Conservation (phyloP, 169 alveolate species). For the Eimeria maxima region DNA sequence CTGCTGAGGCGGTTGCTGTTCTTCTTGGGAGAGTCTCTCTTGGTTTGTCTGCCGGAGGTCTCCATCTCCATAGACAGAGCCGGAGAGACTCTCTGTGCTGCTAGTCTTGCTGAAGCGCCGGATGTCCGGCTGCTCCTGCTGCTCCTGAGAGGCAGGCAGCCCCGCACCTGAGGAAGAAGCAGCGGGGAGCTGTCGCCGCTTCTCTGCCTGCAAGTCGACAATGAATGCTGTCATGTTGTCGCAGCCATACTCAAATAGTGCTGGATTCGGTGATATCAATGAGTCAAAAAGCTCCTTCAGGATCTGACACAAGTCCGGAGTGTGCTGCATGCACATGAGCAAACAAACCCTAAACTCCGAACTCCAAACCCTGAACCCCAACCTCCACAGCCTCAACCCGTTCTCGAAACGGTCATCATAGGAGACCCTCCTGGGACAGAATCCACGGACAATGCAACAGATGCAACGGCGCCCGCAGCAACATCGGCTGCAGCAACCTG, state of each 20-base stretch:
- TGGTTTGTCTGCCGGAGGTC: not conserved
- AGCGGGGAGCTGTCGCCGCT: constrained; percentile 9
- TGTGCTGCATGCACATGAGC: constrained; percentile 45
- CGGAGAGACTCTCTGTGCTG: constrained; percentile 56
- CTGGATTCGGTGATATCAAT: constrained; percentile 83
- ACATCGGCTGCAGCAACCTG: not conserved
- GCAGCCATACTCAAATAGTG: constrained; percentile 84
- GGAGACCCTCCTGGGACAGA: not conserved
- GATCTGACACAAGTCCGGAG: constrained; percentile 75
- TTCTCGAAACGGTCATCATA: too few species aligned
- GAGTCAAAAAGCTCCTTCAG: constrained; percentile 81
- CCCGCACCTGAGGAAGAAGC: not conserved
- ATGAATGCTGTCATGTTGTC: constrained; percentile 86
- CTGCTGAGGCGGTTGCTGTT: constrained; percentile 2
- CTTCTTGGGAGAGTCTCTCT: not conserved
- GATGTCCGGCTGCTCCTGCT: constrained; percentile 32
- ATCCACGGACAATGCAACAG: not conserved
- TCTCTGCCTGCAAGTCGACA: constrained; percentile 76
- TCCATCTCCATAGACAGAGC: constrained; percentile 59
- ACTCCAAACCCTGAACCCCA: not conserved
- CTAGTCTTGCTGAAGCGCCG: constrained; percentile 11
- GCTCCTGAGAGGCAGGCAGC: not conserved
- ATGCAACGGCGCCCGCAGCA: not conserved
- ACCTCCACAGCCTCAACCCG: not conserved
- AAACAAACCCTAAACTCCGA: not conserved